Percentiles rank a stretch among this genome's conserved stretches.
Conservation (phyloP, 495 filamentous ascomycete species). For the Copromyces sp. region DNA sequence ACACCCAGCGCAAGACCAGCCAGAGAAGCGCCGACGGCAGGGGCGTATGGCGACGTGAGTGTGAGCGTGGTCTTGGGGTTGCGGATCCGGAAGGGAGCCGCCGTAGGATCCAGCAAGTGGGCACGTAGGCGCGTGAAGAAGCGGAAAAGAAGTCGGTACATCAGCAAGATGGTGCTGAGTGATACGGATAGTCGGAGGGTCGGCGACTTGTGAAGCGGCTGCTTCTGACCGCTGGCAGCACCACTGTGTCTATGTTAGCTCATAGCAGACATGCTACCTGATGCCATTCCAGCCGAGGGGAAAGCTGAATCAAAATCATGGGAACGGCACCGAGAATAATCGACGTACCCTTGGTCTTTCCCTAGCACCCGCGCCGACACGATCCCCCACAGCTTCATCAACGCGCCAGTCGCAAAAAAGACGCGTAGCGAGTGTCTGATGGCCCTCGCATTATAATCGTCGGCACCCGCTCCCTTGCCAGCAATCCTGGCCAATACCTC, state of each 20-base stretch:
- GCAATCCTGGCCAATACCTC: not conserved
- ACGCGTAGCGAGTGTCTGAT: slow-evolving; percentile 66
- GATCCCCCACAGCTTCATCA: slow-evolving; percentile 58
- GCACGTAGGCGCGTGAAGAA: slow-evolving; percentile 75
- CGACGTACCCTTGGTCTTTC: slow-evolving; percentile 36
- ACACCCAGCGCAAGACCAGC: slow-evolving; percentile 75
- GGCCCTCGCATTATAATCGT: slow-evolving; percentile 73
- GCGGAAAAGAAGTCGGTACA: slow-evolving; percentile 81
- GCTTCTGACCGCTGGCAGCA: slow-evolving; percentile 22
- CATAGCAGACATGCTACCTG: not conserved
- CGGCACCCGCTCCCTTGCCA: slow-evolving; percentile 18
- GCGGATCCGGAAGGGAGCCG: slow-evolving; percentile 64
- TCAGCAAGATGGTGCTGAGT: slow-evolving; percentile 70
- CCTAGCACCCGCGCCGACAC: slow-evolving; percentile 38
- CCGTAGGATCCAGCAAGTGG: slow-evolving; percentile 64
- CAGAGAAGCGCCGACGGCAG: slow-evolving; percentile 76
- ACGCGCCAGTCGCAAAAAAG: slow-evolving; percentile 57
- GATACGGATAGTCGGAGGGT: slow-evolving; percentile 71
- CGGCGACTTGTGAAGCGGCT: slow-evolving; percentile 53
- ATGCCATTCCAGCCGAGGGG: not conserved
- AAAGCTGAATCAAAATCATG: not conserved
- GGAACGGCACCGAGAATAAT: not conserved
- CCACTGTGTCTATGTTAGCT: not conserved
- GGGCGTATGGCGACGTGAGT: slow-evolving; percentile 72
- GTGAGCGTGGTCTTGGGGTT: slow-evolving; percentile 66